Percentiles rank a stretch among this genome's conserved stretches.
Evolutionary conservation across 106 monocot species (phyloP).

Genomic region (Allium cepa): DNA sequence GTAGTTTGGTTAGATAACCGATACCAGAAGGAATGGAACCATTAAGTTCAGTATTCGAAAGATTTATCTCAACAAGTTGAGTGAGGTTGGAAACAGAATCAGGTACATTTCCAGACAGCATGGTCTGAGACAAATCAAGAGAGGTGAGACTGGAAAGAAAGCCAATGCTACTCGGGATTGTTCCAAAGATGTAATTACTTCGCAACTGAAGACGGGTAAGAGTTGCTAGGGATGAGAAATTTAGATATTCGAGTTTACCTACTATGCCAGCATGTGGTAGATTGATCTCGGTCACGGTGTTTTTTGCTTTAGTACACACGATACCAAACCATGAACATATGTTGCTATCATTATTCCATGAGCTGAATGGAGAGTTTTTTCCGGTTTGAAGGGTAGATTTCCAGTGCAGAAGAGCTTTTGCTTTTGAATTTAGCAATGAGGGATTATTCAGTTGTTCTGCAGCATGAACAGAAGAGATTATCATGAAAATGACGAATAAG

Average conservation of each 20-base stretch:
- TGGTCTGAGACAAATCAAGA: constrained; percentile 6
- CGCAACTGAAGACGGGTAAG: constrained; percentile 5
- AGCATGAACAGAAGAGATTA: too few species aligned
- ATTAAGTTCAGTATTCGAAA: not conserved
- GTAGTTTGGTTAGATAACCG: constrained; percentile 10
- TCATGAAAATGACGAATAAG: too few species aligned
- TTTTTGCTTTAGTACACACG: not conserved
- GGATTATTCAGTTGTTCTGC: not conserved
- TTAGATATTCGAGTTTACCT: constrained; percentile 5
- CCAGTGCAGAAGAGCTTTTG: constrained; percentile 15
- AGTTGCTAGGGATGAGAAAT: not conserved
- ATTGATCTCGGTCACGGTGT: not conserved
- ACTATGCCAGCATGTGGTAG: not conserved
- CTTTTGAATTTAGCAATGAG: not conserved
- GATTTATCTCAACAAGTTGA: not conserved
- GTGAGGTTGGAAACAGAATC: constrained; percentile 4
- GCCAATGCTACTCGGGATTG: constrained; percentile 2
- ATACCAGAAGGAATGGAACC: constrained; percentile 14
- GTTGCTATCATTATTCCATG: not conserved
- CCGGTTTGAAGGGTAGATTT: constrained; percentile 8
- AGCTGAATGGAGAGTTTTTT: not conserved
- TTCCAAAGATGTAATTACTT: constrained; percentile 8
- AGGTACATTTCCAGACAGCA: not conserved
- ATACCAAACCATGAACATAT: constrained; percentile 12
- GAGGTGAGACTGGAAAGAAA: constrained; percentile 3